Base-by-base conservation (phyloP, 148 eudicot species). In the Amaranthus cruentus region DNA sequence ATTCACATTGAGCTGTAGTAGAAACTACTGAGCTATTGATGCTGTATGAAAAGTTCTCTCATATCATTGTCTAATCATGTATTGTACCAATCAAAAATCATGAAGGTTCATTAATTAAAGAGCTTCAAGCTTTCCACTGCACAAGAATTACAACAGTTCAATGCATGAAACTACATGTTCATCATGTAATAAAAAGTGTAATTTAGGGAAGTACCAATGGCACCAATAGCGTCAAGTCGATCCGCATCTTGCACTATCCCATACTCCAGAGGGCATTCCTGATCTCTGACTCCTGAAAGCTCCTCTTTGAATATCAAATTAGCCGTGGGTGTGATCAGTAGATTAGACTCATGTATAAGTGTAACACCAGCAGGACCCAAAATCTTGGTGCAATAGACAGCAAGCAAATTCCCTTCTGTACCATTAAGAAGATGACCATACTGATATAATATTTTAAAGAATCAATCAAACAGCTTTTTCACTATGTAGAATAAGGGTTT, bases 201-300 rank as follows among this genome's bases (percentile, higher is more conserved):
- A 57, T 57, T 38, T 59, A 51, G 50, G 44, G n/a, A 70, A 70
- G 74, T 84, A 95, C 99, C 99, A 70, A 94, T 88, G 62, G 98
- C 98, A 71, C 98, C 98, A 85, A 95, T 91, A 56, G 99, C 99
- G 84, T 95, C 99, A 74, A 95, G 99, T 59, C 96, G 92, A 80
- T 95, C 97, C 77, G 99, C 99, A 90, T 95, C 99, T 87, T 95
- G 99, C 71, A 95, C 99, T 54, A 95, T 90, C 51, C 92, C 91
- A 78, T 87, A 91, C 77, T 95, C 97, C 68, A 85, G 66, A 51
- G 84, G 81, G 55, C 59, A 55, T 62, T 75, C 81, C 66, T 72
- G 68, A 66, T 80, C 73, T 70, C 62, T 70, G 64, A 52, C 64
- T 65, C 97, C 92, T 51, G 77, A 71, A 69, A 95, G 67, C 81